These are phyloP conservation scores for Bipolaris gigantea DNA, from an alignment of 2,329 filamentous ascomycete genomes.

Conservation along the genomic window DNA sequence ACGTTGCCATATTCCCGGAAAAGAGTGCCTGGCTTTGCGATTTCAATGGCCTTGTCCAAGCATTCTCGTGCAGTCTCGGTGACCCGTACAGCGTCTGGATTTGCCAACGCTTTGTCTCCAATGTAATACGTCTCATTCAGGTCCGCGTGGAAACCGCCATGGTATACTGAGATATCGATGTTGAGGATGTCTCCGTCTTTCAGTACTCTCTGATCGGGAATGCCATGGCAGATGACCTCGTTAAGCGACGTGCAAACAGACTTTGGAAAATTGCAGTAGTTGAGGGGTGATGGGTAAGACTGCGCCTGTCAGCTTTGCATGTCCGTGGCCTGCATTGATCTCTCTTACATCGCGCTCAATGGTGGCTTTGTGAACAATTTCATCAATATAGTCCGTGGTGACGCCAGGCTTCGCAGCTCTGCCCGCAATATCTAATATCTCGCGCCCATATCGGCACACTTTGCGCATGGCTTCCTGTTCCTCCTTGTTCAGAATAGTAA, in stretches of 20 bases:
- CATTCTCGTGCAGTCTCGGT: slow-evolving; percentile 89
- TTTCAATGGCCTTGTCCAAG: slow-evolving; percentile 84
- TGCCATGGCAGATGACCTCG: slow-evolving; percentile 98
- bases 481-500: slow-evolving; percentile 77
- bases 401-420: slow-evolving; percentile 84
- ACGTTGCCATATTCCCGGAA: slow-evolving; percentile 92
- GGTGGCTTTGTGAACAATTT: slow-evolving; percentile 92
- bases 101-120: slow-evolving; percentile 79
- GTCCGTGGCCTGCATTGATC: not conserved
- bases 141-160: slow-evolving; percentile 93
- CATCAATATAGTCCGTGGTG: slow-evolving; percentile 93
- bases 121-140: slow-evolving; percentile 99
- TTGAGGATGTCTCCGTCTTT: slow-evolving; percentile 95
- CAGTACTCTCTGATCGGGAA: slow-evolving; percentile 85
- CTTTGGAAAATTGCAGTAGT: slow-evolving; percentile 96
- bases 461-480: slow-evolving; percentile 90
- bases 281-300: slow-evolving; percentile 93
- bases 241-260: slow-evolving; percentile 96
- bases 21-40: slow-evolving; percentile 89
- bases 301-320: slow-evolving; percentile 46
- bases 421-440: slow-evolving; percentile 90
- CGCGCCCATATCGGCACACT: slow-evolving; percentile 81
- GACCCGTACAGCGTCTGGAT: slow-evolving; percentile 85
- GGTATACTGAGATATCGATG: slow-evolving; percentile 92
- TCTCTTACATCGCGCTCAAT: slow-evolving; percentile 81